These are phyloP conservation scores for Carex parvula DNA, from an alignment of 176 grass and related monocot genomes.

Conservation along the genomic window DNA sequence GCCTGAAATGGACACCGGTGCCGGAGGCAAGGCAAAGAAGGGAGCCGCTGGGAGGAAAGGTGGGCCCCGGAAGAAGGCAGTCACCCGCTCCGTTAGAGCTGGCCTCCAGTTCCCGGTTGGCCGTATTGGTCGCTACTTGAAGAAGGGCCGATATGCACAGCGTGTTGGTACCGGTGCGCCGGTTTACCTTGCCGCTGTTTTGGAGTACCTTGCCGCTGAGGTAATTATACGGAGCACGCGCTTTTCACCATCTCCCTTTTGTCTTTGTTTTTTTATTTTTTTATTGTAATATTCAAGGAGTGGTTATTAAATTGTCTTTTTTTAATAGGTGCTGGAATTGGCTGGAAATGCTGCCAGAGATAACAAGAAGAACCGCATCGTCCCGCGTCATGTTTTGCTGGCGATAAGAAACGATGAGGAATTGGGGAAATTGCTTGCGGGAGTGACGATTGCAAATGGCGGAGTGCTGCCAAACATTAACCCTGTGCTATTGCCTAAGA, in stretches of 20 bases:
- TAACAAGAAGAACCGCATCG: constrained; percentile 18
- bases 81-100: background rate
- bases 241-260: background rate
- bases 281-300: background rate
- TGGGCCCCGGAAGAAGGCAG: constrained; percentile 11
- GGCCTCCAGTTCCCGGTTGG: constrained; percentile 17
- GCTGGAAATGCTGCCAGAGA: constrained; percentile 3
- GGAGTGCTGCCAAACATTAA: too few relatives aligned
- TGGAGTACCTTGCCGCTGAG: constrained; percentile 19
- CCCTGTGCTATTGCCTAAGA: too few relatives aligned
- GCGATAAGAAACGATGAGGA: constrained; percentile 14
- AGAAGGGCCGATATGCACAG: constrained; percentile 16
- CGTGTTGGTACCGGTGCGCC: constrained; percentile 17
- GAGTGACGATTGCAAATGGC: background rate
- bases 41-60: constrained; percentile 3
- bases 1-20: constrained; percentile 13
- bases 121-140: constrained; percentile 24
- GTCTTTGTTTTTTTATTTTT: background rate
- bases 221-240: background rate
- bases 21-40: background rate
- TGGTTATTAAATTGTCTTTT: background rate
- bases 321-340: background rate
- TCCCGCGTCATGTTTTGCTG: constrained; percentile 7
- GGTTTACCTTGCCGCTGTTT: constrained; percentile 3
- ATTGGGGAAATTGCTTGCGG: constrained; percentile 4